Evolutionary conservation across 2,329 filamentous ascomycete genomes (phyloP).

Genomic region (Fusarium virguliforme): DNA sequence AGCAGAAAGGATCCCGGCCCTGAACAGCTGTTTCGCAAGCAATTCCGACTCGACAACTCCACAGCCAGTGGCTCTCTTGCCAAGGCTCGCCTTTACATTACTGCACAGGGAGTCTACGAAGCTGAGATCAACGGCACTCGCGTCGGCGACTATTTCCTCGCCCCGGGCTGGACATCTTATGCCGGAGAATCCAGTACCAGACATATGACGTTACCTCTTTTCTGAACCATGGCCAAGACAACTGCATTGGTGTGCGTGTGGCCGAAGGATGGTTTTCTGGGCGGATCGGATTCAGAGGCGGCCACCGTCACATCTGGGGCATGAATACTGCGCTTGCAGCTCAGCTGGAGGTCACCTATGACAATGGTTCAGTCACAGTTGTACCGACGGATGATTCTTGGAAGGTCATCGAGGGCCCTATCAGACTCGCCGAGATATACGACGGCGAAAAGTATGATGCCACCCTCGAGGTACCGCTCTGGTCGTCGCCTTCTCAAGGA

Average conservation of each 20-base stretch:
- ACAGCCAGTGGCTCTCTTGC: too few relatives aligned
- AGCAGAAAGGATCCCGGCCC: too few relatives aligned
- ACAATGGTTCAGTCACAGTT: constrained; percentile 46
- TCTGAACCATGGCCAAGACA: constrained; percentile 54
- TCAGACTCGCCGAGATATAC: constrained; percentile 38
- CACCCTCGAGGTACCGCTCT: neutral
- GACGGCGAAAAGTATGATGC: constrained; percentile 17
- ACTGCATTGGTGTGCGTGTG: constrained; percentile 60
- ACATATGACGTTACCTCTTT: constrained; percentile 65
- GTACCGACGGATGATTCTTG: constrained; percentile 55
- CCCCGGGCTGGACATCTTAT: constrained; percentile 69
- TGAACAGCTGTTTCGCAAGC: too few relatives aligned
- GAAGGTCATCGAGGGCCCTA: constrained; percentile 44
- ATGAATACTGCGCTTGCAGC: constrained; percentile 57
- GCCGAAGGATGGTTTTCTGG: constrained; percentile 66
- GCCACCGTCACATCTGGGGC: constrained; percentile 54
- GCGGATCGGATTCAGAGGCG: constrained; percentile 48
- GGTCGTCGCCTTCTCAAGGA: neutral
- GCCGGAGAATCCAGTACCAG: constrained; percentile 65
- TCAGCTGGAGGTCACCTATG: constrained; percentile 56
- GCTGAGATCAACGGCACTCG: constrained; percentile 62
- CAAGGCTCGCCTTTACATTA: constrained; percentile 59
- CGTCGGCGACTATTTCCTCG: constrained; percentile 60
- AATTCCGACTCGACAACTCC: too few relatives aligned
- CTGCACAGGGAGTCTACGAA: constrained; percentile 62